These are phyloP conservation scores for Haematococcus lacustris DNA, from an alignment of 139 green algal genomes.

Conservation along the genomic window DNA sequence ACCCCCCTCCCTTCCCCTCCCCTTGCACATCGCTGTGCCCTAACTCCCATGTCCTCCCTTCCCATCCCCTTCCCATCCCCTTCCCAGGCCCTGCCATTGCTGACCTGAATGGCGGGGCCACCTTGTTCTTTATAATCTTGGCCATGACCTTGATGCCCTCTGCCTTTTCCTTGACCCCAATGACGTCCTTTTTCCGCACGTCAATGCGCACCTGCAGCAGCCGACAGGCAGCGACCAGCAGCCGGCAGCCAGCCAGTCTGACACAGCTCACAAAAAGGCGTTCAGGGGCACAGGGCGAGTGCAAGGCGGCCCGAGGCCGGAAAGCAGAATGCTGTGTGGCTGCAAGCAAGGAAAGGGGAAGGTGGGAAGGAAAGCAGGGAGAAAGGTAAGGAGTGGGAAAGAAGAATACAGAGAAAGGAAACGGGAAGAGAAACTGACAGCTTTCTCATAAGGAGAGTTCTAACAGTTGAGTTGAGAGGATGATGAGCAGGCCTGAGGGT, in stretches of 20 bases:
- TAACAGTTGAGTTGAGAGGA: no score
- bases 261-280: not conserved
- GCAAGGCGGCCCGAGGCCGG: no score
- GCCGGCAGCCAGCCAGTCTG: no score
- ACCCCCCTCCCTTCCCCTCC: not conserved
- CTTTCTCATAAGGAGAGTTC: no score
- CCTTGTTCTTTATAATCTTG: slow-evolving; percentile 1
- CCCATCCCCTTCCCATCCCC: not conserved
- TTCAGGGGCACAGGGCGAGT: no score
- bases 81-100: not conserved
- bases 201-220: slow-evolving; percentile 37
- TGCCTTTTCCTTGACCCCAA: slow-evolving; percentile 35
- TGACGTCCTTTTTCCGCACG: slow-evolving; percentile 62
- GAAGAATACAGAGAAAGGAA: no score
- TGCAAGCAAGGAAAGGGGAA: no score
- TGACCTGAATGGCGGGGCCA: not conserved
- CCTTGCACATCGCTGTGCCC: not conserved
- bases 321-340: no score
- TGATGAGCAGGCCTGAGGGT: no score
- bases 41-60: not conserved
- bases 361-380: no score
- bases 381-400: no score
- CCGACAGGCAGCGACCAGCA: not conserved
- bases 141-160: slow-evolving; percentile 53
- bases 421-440: no score